These are phyloP conservation scores for Geotrichum phurueaensis DNA, from an alignment of 1,139 yeast genomes.

Conservation along the genomic window DNA sequence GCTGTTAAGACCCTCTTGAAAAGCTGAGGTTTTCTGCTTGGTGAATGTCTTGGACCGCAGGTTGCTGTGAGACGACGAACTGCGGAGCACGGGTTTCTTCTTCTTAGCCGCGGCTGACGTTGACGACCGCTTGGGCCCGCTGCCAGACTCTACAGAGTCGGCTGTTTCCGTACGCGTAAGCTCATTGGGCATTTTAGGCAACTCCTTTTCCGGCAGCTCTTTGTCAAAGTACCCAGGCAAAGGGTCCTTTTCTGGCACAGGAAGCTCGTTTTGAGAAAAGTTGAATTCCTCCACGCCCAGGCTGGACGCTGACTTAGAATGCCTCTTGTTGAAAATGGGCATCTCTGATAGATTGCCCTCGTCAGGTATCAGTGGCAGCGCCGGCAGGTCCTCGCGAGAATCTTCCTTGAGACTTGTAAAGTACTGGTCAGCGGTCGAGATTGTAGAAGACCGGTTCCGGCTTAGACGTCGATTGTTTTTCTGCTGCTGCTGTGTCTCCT, in stretches of 20 bases:
- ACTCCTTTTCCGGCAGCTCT: background rate
- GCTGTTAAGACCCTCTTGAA: slow-evolving; percentile 83
- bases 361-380: slow-evolving; percentile 4
- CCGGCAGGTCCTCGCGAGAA: background rate
- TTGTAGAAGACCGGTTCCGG: slow-evolving; percentile 8
- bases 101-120: slow-evolving; percentile 5
- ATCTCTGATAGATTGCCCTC: background rate
- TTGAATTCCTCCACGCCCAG: slow-evolving; percentile 11
- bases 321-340: background rate
- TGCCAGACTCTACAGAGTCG: background rate
- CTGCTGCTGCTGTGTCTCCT: background rate
- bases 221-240: background rate
- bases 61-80: slow-evolving; percentile 29
- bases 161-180: background rate
- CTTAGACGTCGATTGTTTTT: slow-evolving; percentile 1
- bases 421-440: slow-evolving; percentile 12
- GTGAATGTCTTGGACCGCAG: slow-evolving; percentile 19
- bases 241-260: slow-evolving; percentile 9
- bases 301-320: slow-evolving; percentile 11
- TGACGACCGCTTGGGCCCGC: slow-evolving; percentile 6
- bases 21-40: slow-evolving; percentile 70
- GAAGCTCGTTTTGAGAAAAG: slow-evolving; percentile 7
- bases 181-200: background rate
- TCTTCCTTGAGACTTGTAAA: slow-evolving; percentile 1
- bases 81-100: slow-evolving; percentile 22